phyloP scores from a whole-genome alignment of 2,329 filamentous ascomycete genomes.

The Fusarium verrucosum region DNA sequence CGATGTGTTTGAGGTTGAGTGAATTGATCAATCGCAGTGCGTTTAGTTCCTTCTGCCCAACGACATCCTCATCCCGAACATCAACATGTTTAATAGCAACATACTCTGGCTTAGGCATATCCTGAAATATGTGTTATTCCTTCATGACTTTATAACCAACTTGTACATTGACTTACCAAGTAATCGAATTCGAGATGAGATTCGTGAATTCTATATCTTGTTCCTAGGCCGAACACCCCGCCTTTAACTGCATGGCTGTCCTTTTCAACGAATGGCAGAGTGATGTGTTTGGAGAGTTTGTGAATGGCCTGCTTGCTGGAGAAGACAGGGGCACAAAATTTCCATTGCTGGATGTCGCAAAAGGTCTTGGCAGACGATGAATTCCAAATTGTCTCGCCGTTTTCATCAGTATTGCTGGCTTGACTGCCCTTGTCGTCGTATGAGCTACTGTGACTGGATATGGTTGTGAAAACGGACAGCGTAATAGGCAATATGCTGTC shows the following conservation, averaged over 20 bases:
- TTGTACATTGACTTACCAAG: not conserved
- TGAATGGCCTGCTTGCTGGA: accelerated
- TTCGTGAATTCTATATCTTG: not conserved
- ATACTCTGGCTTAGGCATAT: not conserved
- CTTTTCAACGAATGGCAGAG: not conserved
- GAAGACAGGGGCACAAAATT: not conserved
- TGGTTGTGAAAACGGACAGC: not conserved
- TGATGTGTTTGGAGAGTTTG: too few species aligned
- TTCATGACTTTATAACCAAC: too few species aligned
- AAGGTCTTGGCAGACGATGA: not conserved
- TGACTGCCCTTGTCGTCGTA: too few species aligned
- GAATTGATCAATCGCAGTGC: not conserved
- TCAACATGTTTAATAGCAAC: not conserved
- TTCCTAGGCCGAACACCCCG: not conserved
- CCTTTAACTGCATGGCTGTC: too few species aligned
- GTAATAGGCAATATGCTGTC: not conserved
- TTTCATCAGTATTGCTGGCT: too few species aligned
- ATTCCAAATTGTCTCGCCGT: accelerated
- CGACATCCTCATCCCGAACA: too few species aligned
- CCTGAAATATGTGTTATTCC: not conserved
- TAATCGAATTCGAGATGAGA: not conserved
- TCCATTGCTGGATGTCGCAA: not conserved
- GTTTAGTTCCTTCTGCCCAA: accelerated
- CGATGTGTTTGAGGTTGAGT: not conserved
- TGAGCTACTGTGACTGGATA: too few species aligned